Base-by-base conservation (phyloP, 148 eudicot species). In the Cornus florida region DNA sequence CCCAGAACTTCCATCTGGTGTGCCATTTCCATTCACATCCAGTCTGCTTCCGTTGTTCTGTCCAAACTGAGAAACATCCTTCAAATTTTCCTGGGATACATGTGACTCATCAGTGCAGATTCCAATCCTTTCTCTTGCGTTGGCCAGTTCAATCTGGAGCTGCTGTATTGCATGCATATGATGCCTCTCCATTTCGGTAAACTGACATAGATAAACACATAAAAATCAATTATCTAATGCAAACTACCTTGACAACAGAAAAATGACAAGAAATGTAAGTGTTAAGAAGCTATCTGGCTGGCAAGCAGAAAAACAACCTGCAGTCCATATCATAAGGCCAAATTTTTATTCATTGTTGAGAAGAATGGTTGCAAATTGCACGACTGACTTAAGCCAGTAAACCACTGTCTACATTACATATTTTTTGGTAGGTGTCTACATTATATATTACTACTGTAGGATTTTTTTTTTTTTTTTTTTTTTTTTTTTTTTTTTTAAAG, bases 151-250 rank as follows among this genome's bases (percentile, higher is more conserved):
- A 85, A 85, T 84, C 87, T 92, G 97, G 80, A 91, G 93, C 79
- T 88, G 95, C 79, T 91, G 98, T 77, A 94, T 66, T n/a, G 91
- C 80, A 81, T 87, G 97, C 78, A 88, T 20, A 81, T 93, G 97
- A 83, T 88, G 78, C 84, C 97, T 92, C 80, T 93, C 99, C 95
- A 94, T 83, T 87, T 96, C 98, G 32, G 83, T 88, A 86, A 87
- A 94, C 99, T 96, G 86, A 78, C 28, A 76, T 5, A 78, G 75
- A 53, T 1, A 62, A 64, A 82, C 66, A 72, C 19, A 69, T 4
- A 11, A 43, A 32, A 75, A 73, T 12, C 66, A 69, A 32, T 14
- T 0, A 23, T 19, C 66, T 9, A 11, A 46, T 32, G 5, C 17
- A 60, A 48, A 23, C 60, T 2, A 19, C 16, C 64, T 13, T 28